Conservation (phyloP, 2,329 filamentous ascomycete genomes). For the Trichoderma hamatum region DNA sequence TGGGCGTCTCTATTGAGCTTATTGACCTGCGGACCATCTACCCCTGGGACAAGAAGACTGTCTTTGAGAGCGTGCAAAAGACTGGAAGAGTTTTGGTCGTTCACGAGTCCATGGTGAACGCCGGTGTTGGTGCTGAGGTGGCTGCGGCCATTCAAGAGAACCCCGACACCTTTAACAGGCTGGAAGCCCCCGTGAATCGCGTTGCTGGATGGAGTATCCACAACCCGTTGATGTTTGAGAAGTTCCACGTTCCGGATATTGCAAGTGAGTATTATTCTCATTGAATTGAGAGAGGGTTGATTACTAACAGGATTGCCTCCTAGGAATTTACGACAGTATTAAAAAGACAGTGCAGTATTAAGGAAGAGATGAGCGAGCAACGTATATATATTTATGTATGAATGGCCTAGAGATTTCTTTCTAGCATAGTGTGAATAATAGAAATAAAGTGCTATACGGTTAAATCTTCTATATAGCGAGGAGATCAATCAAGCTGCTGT, state of each 20-base stretch:
- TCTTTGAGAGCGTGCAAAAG: conserved; percentile 82
- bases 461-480: not conserved
- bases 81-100: conserved; percentile 86
- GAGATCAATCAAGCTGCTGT: not conserved
- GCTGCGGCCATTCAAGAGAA: conserved; percentile 86
- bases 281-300: not conserved
- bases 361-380: conserved; percentile 7
- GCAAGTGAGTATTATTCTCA: conserved; percentile 65
- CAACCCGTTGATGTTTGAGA: conserved; percentile 77
- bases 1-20: conserved; percentile 77
- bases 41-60: conserved; percentile 83
- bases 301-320: conserved; percentile 26
- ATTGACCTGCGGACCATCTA: conserved; percentile 89
- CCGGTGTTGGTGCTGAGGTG: conserved; percentile 85
- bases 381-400: conserved; percentile 7
- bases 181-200: conserved; percentile 83
- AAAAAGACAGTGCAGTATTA: conserved; percentile 69
- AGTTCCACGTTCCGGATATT: conserved; percentile 81
- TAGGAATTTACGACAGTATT: conserved; percentile 73
- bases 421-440: conserved; percentile 13
- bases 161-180: conserved; percentile 70
- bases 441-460: not conserved
- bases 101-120: conserved; percentile 90
- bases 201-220: conserved; percentile 92
- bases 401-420: conserved; percentile 10